Evolutionary conservation across 176 grass and related monocot genomes (phyloP).

Genomic region (Phragmites australis): DNA sequence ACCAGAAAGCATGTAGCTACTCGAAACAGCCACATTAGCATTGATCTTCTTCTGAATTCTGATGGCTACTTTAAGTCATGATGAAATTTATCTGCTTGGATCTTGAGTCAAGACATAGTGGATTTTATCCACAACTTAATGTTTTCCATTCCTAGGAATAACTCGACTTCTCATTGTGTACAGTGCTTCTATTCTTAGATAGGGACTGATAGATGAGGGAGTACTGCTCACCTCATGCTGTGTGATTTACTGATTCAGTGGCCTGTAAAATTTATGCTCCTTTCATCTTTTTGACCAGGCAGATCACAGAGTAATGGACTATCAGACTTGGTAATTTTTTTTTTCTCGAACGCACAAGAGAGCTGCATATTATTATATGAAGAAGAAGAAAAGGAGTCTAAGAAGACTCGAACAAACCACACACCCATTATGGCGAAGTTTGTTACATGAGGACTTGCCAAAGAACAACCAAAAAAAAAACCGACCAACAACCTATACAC

Average conservation of each 20-base stretch:
- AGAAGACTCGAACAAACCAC: not conserved
- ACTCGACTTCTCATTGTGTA: not conserved
- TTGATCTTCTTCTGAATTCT: not conserved
- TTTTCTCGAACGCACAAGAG: not conserved
- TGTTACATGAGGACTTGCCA: not conserved
- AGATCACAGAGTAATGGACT: not conserved
- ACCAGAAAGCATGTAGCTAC: no score
- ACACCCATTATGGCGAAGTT: not conserved
- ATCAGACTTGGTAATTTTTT: no score
- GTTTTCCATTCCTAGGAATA: not conserved
- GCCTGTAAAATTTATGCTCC: not conserved
- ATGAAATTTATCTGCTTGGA: constrained; percentile 10
- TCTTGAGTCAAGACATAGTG: not conserved
- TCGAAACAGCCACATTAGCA: not conserved
- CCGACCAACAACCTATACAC: not conserved
- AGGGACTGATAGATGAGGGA: not conserved
- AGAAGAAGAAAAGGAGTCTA: not conserved
- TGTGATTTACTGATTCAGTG: not conserved
- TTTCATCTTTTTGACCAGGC: not conserved
- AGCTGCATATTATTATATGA: not conserved
- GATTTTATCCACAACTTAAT: not conserved
- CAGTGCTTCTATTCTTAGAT: not conserved
- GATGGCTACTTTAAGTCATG: not conserved
- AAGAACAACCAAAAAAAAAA: not conserved
- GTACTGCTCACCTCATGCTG: not conserved